phyloP scores from a whole-genome alignment of 1,139 yeast genomes.

The Chernovozyma aurita region DNA sequence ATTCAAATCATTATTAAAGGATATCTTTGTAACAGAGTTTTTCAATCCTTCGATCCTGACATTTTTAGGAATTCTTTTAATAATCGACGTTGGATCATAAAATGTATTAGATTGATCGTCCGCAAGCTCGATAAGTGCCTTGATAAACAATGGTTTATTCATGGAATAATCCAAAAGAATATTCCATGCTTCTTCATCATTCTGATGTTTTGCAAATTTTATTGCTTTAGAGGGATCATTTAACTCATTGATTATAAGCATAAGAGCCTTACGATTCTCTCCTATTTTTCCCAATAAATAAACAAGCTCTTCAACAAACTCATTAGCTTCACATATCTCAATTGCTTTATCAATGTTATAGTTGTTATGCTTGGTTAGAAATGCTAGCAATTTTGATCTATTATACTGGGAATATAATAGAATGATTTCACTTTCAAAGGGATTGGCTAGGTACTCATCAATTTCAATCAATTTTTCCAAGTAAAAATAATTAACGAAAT shows the following conservation, averaged over 20 bases:
- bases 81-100: conserved; percentile 66
- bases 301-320: conserved; percentile 65
- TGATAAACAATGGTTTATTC: conserved; percentile 68
- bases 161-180: conserved; percentile 68
- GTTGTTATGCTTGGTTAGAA: conserved; percentile 38
- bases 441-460: conserved; percentile 51
- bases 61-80: conserved; percentile 58
- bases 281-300: conserved; percentile 82
- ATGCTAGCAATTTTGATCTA: conserved; percentile 48
- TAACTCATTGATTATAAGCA: conserved; percentile 68
- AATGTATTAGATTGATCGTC: conserved; percentile 47
- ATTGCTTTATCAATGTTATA: conserved; percentile 73
- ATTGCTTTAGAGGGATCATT: conserved; percentile 81
- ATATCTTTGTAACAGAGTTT: conserved; percentile 56
- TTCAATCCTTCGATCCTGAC: conserved; percentile 65
- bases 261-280: conserved; percentile 69
- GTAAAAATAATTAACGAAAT: conserved; percentile 57
- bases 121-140: conserved; percentile 66
- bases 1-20: conserved; percentile 61
- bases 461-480: conserved; percentile 48
- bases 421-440: conserved; percentile 65
- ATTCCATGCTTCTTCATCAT: conserved; percentile 77
- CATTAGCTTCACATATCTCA: conserved; percentile 51
- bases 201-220: conserved; percentile 67
- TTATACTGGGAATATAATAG: conserved; percentile 61